Base-by-base conservation (phyloP, 2,329 filamentous ascomycete genomes). In the Colletotrichum tamarilloi region DNA sequence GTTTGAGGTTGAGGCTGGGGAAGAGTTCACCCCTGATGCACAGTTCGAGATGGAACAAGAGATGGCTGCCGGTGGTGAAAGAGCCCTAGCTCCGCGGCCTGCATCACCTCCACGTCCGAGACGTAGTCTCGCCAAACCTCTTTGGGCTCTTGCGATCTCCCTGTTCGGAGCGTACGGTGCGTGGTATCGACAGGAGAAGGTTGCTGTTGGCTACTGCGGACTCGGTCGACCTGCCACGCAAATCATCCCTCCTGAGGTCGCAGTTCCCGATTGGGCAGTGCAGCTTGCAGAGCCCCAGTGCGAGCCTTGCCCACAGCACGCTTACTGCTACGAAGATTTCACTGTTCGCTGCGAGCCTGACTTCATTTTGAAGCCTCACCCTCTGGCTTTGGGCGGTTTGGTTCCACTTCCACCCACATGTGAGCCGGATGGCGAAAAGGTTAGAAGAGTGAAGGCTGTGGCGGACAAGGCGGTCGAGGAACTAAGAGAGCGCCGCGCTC, bases 181-280 rank as follows among this genome's bases (percentile, higher is more conserved):
- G 9, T 97, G 95, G 90, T 99, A 95, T 85, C 89, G 96, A 62
- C 94, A 98, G 80, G 97, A 99, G 83, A 98, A 98, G 87, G 86
- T 98, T n/a, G 93, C 94, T 19, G 94, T 98, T 24, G 97, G 97
- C 42, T 99, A 97, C 80, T 99, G 97, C 80, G 95, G 95, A 14
- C 89, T 97, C 66, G 97, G 93, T 28, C 90, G 92, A 66, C 86
- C 90, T 60, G 89, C 87, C 2, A 85, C 83, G 38, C 79, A 85
- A 75, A 79, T 91, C 35, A 81, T 90, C 22, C 87, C 88, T 12
- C 80, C 82, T 12, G 82, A 87, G 28, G 77, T 87, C 49, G 83
- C 85, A 0, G 82, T 98, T 22, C 95, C 96, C 3, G 91, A 94
- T 59, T 94, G 91, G 87, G 87, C 94, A 9, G 87, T 91, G 62